Percentiles rank a stretch among this genome's conserved stretches.
Conservation (phyloP, 108 stramenopile species). For the Schizochytrium sp. region DNA sequence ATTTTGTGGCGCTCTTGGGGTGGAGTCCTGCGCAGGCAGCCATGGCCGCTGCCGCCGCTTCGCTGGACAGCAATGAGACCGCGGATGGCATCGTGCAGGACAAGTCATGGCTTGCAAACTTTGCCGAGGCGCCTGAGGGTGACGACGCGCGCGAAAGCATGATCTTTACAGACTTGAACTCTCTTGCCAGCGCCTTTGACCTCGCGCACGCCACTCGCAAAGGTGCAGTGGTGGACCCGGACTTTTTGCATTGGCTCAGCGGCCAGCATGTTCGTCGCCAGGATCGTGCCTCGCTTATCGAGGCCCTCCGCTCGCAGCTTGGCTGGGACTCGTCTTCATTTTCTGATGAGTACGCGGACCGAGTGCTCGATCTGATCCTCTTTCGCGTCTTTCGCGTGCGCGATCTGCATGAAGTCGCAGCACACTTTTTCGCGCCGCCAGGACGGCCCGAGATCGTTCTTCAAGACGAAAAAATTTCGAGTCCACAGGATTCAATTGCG, state of each 20-base stretch:
- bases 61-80: background rate
- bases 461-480: too few species aligned
- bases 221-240: conserved; percentile 1
- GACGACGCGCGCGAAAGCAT: background rate
- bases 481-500: background rate
- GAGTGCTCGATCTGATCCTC: background rate
- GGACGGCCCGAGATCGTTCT: background rate
- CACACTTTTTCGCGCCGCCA: background rate
- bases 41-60: background rate
- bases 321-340: background rate
- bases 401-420: background rate
- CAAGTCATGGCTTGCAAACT: background rate
- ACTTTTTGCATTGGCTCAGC: conserved; percentile 12
- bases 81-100: too few species aligned
- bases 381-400: background rate
- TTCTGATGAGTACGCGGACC: background rate
- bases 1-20: conserved; percentile 21
- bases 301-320: background rate
- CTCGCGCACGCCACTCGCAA: background rate
- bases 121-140: background rate
- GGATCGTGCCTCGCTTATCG: background rate
- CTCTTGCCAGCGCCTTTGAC: background rate
- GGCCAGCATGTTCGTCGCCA: background rate
- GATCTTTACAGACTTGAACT: background rate
- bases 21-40: conserved; percentile 18